Evolutionary conservation across 2,329 filamentous ascomycete species (phyloP), one percentile per base, ranked within the genome.

Genomic region (Alternaria dauci): DNA sequence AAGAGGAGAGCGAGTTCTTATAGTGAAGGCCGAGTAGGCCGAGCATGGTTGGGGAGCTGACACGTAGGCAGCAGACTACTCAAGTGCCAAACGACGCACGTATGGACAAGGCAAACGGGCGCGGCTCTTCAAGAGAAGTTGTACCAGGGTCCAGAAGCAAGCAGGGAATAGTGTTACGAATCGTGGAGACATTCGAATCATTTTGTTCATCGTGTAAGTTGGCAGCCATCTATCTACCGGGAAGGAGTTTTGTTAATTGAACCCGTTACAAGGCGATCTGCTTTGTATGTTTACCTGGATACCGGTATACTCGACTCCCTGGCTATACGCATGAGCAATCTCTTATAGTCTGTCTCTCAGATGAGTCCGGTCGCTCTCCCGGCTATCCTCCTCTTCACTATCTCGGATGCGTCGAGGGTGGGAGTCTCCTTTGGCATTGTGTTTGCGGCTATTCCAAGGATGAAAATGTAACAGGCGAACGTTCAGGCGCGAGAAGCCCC

Each of bases 361-460:
- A 6, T 30, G 46, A 3, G 30, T 48, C 5, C 46, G 25, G 30
- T 48, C 46, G 9, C 46, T 48, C 18, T 36, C 46, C 5, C 1
- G 18, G 30, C 46, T 0, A 48, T 48, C 1, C 30, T 48, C 1
- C 46, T 30, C 1, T 36, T 48, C 30, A 48, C 34, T 0, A 48
- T 36, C 20, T 48, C 46, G 0, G 30, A 48, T n/a, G 25, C 46
- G 3, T 48, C 46, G 8, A 48, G 34, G 8, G 36, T 48, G 46
- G 46, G 46, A 4, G 46, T 30, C 14, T 48, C 18, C 4, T 48
- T 48, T 7, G 46, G 46, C 11, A 48, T 48, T 11, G 46, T 48
- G 18, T 36, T 36, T 9, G 46, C 46, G 46, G 46, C 46, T 36
- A 48, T 48, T n/a, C n/a, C n/a, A n/a, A n/a, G n/a, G n/a, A n/a